Percentiles rank a stretch among this genome's conserved stretches.
Evolutionary conservation across 2,329 filamentous ascomycete genomes (phyloP).

Genomic region (Thielaviopsis euricoi): DNA sequence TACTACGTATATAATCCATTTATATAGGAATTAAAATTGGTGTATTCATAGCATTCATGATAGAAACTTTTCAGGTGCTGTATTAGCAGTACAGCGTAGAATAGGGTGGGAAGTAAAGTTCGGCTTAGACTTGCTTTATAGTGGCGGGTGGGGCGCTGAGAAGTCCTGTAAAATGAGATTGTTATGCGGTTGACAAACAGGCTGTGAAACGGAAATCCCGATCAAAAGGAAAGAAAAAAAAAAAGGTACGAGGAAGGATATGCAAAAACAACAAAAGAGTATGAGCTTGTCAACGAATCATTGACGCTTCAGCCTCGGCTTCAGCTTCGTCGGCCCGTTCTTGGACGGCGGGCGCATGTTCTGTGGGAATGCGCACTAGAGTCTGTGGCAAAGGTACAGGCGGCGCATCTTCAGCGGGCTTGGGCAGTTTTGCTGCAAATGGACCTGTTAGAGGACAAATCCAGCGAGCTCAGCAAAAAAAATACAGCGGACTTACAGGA

Average conservation of each 20-base stretch:
- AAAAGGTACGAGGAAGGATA: not conserved
- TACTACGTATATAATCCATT: not conserved
- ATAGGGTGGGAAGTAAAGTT: not conserved
- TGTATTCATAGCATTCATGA: not conserved
- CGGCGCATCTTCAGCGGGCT: not conserved
- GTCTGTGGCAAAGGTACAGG: slow-evolving; percentile 48
- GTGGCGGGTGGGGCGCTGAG: not conserved
- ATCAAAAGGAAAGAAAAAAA: not conserved
- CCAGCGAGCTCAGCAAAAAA: not conserved
- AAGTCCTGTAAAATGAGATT: not conserved
- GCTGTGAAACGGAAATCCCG: not conserved
- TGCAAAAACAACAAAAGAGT: not conserved
- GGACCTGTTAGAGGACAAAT: not conserved
- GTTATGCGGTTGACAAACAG: not conserved
- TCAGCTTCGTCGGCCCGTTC: slow-evolving; percentile 38
- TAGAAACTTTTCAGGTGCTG: not conserved
- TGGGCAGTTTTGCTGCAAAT: slow-evolving; percentile 7
- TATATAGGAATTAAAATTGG: not conserved
- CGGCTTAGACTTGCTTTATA: not conserved
- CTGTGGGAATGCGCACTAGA: slow-evolving; percentile 68
- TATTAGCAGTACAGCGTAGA: no score
- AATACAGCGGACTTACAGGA: slow-evolving; percentile 40
- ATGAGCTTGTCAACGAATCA: not conserved
- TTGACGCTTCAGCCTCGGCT: slow-evolving; percentile 24
- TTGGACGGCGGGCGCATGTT: slow-evolving; percentile 51